Base-by-base conservation (phyloP, 495 filamentous ascomycete species). In the Neurospora tetrasperma region DNA sequence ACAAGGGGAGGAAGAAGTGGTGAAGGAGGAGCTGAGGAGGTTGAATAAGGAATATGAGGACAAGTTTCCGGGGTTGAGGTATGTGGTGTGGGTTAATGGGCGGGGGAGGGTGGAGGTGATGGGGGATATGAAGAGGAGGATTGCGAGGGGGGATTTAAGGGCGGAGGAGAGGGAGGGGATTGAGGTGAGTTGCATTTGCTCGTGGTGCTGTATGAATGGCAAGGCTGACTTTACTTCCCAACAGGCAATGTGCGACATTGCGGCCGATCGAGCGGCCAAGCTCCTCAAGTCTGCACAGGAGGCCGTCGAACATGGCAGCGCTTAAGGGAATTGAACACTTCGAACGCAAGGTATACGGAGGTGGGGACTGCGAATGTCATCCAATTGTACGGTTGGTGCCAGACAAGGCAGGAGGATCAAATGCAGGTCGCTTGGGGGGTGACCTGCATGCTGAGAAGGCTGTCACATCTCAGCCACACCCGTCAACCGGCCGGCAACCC, bases 41-140 rank as follows among this genome's bases (percentile, higher is more conserved):
- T 79, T 98, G 78, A 99, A 99, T 80, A 82, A 82, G 5, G 88
- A 92, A 81, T 99, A 98, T 79, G 96, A 98, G 82, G 84, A 82
- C 46, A 86, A 76, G 62, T 99, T 96, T 82, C 93, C 93, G 9
- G 92, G 95, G 5, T 78, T 98, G 79, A 84, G 90, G 83, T 98
- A 97, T 85, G 93, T 98, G 86, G 89, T 93, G 9, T 99, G 96
- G 82, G 96, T 98, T 71, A 94, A 97, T 83, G 94, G 94, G 23
- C 86, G 94, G 74, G 84, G 85, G 73, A 85, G 93, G 62, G 83
- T 84, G 27, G 85, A 87, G 72, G 91, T 99, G 48, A 92, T 98
- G 91, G 86, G 88, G 72, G 92, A 98, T 80, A 98, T 97, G 92
- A 84, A 88, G 70, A 78, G 84, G 73, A 86, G 96, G 72, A 97